Conservation (phyloP, 768 basidiomycete genomes). For the Mycena alexandri region DNA sequence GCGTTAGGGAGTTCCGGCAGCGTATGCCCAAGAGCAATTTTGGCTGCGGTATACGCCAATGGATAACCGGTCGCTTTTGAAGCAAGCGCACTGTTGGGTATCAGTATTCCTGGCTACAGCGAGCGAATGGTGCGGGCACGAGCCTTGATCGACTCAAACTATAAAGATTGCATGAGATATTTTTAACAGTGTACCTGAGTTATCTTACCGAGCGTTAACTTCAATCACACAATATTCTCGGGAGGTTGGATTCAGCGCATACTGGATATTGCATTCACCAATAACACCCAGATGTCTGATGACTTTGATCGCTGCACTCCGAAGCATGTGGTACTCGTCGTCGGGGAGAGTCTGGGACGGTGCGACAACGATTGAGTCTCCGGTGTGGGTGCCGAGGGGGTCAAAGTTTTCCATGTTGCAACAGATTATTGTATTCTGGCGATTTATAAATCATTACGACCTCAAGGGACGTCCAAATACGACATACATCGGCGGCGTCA, state of each 20-base stretch:
- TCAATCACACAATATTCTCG: slow-evolving; percentile 99
- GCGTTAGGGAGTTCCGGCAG: slow-evolving; percentile 98
- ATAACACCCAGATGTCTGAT: slow-evolving; percentile 92
- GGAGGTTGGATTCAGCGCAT: slow-evolving; percentile 93
- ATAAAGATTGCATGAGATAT: slow-evolving; percentile 21
- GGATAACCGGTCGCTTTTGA: slow-evolving; percentile 99
- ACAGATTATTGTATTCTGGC: slow-evolving; percentile 97
- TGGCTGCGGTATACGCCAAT: slow-evolving; percentile 98
- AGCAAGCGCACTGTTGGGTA: slow-evolving; percentile 80
- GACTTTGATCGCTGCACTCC: slow-evolving; percentile 97
- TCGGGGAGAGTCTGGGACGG: slow-evolving; percentile 98
- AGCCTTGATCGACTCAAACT: slow-evolving; percentile 87
- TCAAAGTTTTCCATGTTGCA: slow-evolving; percentile 99
- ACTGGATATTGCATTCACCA: slow-evolving; percentile 98
- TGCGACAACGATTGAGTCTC: slow-evolving; percentile 99
- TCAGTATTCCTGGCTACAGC: slow-evolving; percentile 27
- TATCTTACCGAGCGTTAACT: slow-evolving; percentile 88
- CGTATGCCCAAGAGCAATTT: slow-evolving; percentile 97
- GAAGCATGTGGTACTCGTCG: slow-evolving; percentile 99
- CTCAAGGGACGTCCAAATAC: slow-evolving; percentile 20
- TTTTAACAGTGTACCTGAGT: slow-evolving; percentile 1
- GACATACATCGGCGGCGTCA: slow-evolving; percentile 93
- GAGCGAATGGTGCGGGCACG: slow-evolving; percentile 33
- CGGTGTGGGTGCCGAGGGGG: slow-evolving; percentile 98
- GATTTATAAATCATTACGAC: slow-evolving; percentile 30